phyloP scores from a whole-genome alignment of 441 rosid species.

The Lagerstroemia fauriei region DNA sequence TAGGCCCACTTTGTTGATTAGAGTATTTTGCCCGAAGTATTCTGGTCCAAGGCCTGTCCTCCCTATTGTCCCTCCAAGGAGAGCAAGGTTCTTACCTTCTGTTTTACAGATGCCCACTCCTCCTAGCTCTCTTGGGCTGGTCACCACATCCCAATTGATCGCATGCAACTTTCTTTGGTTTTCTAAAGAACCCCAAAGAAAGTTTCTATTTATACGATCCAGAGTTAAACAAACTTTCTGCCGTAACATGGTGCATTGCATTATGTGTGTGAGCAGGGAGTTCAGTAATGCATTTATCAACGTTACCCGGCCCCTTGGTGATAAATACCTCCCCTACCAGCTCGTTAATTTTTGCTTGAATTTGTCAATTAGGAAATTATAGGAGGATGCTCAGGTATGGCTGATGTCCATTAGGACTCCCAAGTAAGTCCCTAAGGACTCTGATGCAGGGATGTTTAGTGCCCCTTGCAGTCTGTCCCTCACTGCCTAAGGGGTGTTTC shows the following conservation, averaged over 20 bases:
- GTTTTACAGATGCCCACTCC: not conserved
- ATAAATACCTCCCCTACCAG: not conserved
- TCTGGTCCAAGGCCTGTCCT: not conserved
- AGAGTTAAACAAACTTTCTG: not conserved
- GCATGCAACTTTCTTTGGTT: not conserved
- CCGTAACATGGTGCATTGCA: not conserved
- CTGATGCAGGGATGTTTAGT: not conserved
- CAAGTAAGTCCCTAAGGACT: not conserved
- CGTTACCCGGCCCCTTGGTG: not conserved
- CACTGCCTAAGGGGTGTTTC: not conserved
- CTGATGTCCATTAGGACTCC: not conserved
- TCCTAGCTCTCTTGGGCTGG: not conserved
- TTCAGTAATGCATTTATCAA: not conserved
- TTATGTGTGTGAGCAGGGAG: not conserved
- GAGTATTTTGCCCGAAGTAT: not conserved
- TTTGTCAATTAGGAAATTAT: not conserved
- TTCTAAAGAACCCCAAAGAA: constrained; percentile 2
- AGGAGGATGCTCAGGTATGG: not conserved
- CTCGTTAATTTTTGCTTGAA: not conserved
- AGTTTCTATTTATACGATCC: not conserved
- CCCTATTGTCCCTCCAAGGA: not conserved
- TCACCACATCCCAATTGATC: not conserved
- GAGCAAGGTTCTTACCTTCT: not conserved
- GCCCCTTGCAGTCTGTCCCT: not conserved
- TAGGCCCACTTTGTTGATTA: no score